Evolutionary conservation across 2,329 filamentous ascomycete genomes (phyloP), one percentile per base, ranked within the genome.

Genomic region (Colletotrichum zoysiae): DNA sequence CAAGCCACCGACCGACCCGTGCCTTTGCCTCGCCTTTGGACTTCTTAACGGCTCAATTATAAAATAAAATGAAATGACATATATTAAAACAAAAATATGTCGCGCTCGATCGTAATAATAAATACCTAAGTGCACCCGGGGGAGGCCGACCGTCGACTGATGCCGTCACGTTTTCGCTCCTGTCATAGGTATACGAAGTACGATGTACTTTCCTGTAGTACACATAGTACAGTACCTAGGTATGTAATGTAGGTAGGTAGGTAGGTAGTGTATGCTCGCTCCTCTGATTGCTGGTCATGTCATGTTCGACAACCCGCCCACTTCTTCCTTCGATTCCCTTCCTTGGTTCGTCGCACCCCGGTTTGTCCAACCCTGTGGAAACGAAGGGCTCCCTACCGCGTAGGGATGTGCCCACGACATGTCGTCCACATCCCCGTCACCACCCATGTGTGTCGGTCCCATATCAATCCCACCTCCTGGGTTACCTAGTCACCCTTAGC

Each of bases 291-390:
- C n/a, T n/a, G n/a, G n/a, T n/a, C n/a, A n/a, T n/a, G n/a, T n/a
- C n/a, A n/a, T n/a, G n/a, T n/a, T n/a, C n/a, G 59, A 71, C 65
- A 59, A 59, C 53, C 68, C 65, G 59, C 69, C 69, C 65, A 60
- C 69, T 69, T 71, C 65, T 69, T 71, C 59, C 65, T 69, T 71
- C 69, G 69, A 69, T 71, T 58, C 65, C 69, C 59, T 71, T 64
- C 69, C 59, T 63, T 64, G 69, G 69, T 71, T 71, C 69, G 65
- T 63, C 40, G 59, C 65, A 71, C 69, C 69, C 69, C 53, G 65
- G 69, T 58, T 69, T 62, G 69, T 59, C 65, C 65, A 69, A 71
- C 65, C 58, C 69, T 69, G 69, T 71, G 65, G 69, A 71, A 71
- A 71, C 65, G 59, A 69, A 64, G 46, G 38, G 59, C 69, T 71